Percentiles rank a stretch among this genome's conserved stretches.
phyloP scores from a whole-genome alignment of 768 basidiomycete species.

The Boletus pseudopeckii region DNA sequence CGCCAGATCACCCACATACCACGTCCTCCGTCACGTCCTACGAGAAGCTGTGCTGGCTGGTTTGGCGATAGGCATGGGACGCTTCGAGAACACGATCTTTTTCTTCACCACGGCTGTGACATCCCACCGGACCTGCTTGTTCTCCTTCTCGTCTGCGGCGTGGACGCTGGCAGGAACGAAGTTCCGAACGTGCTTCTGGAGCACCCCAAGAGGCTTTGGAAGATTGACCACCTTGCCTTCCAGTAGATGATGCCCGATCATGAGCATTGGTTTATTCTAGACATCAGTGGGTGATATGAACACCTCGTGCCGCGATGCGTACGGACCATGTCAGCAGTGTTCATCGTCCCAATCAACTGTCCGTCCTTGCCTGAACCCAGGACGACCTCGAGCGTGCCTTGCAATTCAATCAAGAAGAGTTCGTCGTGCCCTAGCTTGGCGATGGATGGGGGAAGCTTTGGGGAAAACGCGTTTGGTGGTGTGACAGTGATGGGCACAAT shows the following conservation, averaged over 20 bases:
- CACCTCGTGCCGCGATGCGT: neutral
- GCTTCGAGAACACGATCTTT: constrained; percentile 80
- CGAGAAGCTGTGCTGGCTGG: constrained; percentile 22
- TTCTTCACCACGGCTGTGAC: constrained; percentile 70
- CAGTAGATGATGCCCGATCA: constrained; percentile 85
- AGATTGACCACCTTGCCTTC: constrained; percentile 81
- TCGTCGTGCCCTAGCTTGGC: constrained; percentile 76
- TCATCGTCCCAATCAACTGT: constrained; percentile 75
- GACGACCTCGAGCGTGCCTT: constrained; percentile 76
- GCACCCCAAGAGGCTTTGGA: constrained; percentile 78
- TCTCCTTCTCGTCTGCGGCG: neutral
- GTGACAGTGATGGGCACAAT: constrained; percentile 55
- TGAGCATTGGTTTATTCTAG: constrained; percentile 69
- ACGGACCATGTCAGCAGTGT: constrained; percentile 60
- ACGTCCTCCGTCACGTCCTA: constrained; percentile 12
- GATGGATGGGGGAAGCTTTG: constrained; percentile 58
- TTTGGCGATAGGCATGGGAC: constrained; percentile 70
- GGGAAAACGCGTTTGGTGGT: constrained; percentile 31
- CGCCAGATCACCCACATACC: neutral
- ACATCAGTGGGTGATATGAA: constrained; percentile 2
- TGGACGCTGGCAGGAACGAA: neutral
- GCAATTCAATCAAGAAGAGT: constrained; percentile 81
- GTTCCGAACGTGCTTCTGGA: constrained; percentile 37
- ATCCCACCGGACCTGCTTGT: constrained; percentile 45
- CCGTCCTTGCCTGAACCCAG: constrained; percentile 61